These are phyloP conservation scores for Warburgia ugandensis DNA, from an alignment of 164 flowering plant genomes.

Conservation along the genomic window DNA sequence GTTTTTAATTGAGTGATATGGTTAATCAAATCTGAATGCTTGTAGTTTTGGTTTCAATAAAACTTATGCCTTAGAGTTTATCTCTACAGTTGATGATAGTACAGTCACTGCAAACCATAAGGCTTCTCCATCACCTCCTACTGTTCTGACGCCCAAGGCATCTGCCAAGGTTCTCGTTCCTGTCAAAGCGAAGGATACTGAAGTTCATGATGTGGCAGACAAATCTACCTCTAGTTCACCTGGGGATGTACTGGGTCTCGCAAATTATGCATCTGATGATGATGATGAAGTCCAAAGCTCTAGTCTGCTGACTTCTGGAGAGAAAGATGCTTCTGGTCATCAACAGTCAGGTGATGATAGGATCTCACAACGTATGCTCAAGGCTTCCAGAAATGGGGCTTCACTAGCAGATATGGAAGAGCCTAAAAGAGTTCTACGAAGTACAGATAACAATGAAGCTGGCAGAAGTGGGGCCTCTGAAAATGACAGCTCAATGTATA, in stretches of 20 bases:
- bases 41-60: too few relatives aligned
- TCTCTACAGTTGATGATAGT: slow-evolving; percentile 17
- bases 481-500: slow-evolving; percentile 1
- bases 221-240: slow-evolving; percentile 44
- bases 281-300: slow-evolving; percentile 40
- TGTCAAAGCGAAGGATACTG: slow-evolving; percentile 32
- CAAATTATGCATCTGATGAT: slow-evolving; percentile 81
- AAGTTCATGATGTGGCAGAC: slow-evolving; percentile 28
- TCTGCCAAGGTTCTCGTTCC: slow-evolving; percentile 57
- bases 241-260: slow-evolving; percentile 80
- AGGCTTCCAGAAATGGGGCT: slow-evolving; percentile 27
- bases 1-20: background rate
- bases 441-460: slow-evolving; percentile 6
- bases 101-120: slow-evolving; percentile 20
- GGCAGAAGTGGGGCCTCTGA: slow-evolving; percentile 9
- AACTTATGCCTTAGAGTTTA: too few relatives aligned
- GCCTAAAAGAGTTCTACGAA: slow-evolving; percentile 5
- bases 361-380: slow-evolving; percentile 14
- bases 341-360: slow-evolving; percentile 17
- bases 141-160: slow-evolving; percentile 35
- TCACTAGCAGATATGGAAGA: slow-evolving; percentile 16
- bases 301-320: slow-evolving; percentile 12
- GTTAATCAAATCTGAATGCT: background rate
- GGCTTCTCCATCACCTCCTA: slow-evolving; percentile 26
- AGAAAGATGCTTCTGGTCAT: slow-evolving; percentile 6